A percentile compares a stretch with the other conserved stretches of the same genome.
Conservation (phyloP, 495 filamentous ascomycete species). For the Penicillium argentinense region DNA sequence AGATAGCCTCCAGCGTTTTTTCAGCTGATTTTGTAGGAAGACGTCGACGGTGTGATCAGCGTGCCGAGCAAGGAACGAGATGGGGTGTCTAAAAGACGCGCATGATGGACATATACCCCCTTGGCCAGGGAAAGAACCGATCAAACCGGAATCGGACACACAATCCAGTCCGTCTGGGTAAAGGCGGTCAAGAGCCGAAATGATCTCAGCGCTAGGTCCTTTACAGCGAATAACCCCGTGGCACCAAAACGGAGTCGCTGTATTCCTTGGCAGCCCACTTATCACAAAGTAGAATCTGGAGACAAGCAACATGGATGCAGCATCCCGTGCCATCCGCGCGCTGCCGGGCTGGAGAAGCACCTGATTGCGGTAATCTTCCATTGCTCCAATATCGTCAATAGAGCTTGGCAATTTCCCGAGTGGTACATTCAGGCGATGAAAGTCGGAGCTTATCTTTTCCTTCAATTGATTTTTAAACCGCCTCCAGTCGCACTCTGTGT, state of each 20-base stretch:
- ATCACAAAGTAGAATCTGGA: slow-evolving; percentile 22
- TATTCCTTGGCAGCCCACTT: slow-evolving; percentile 6
- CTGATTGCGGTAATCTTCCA: slow-evolving; percentile 24
- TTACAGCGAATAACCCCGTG: slow-evolving; percentile 19
- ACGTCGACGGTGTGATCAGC: slow-evolving; percentile 14
- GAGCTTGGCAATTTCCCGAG: slow-evolving; percentile 11
- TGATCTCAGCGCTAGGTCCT: slow-evolving; percentile 10
- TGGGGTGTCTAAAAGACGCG: slow-evolving; percentile 12
- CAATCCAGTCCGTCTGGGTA: slow-evolving; percentile 12
- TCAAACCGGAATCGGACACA: slow-evolving; percentile 13
- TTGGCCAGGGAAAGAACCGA: slow-evolving; percentile 10
- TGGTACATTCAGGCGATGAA: slow-evolving; percentile 11
- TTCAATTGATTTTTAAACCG: slow-evolving; percentile 11
- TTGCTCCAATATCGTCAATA: slow-evolving; percentile 17
- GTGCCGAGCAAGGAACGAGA: slow-evolving; percentile 14
- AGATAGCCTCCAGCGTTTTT: slow-evolving; percentile 18
- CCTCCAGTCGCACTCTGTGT: slow-evolving; percentile 17
- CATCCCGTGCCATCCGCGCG: slow-evolving; percentile 14
- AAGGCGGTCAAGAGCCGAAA: slow-evolving; percentile 14
- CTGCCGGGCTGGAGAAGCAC: slow-evolving; percentile 17
- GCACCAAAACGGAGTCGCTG: slow-evolving; percentile 15
- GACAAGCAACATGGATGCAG: slow-evolving; percentile 16
- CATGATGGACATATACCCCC: slow-evolving; percentile 14
- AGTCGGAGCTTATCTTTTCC: slow-evolving; percentile 4
- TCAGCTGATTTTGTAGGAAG: slow-evolving; percentile 10